Conservation (phyloP, 2,329 filamentous ascomycete genomes). For the Lachnellula cervina region DNA sequence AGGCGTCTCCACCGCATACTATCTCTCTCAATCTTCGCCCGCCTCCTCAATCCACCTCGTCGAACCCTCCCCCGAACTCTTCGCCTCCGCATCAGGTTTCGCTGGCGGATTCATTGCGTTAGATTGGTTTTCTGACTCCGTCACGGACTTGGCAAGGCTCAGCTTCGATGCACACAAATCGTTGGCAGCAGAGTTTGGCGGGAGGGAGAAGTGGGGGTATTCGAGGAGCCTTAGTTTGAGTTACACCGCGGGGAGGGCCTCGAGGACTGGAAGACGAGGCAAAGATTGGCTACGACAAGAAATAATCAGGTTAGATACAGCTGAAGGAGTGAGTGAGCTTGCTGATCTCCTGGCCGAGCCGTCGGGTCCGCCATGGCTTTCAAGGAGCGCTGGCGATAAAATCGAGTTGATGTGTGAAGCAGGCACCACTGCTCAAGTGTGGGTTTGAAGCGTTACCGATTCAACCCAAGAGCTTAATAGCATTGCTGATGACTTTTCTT, state of each 20-base stretch:
- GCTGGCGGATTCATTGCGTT: conserved; percentile 69
- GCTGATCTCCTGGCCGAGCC: neutral
- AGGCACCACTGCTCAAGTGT: conserved; percentile 61
- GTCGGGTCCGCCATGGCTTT: conserved; percentile 54
- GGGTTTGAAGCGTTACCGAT: conserved; percentile 29
- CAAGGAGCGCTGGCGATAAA: conserved; percentile 46
- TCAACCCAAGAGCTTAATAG: neutral
- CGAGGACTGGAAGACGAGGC: conserved; percentile 36
- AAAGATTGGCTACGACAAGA: conserved; percentile 65
- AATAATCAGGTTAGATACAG: conserved; percentile 54
- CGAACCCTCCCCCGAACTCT: conserved; percentile 55
- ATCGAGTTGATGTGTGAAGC: conserved; percentile 59
- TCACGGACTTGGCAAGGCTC: conserved; percentile 56
- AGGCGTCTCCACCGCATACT: conserved; percentile 66
- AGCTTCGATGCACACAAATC: conserved; percentile 61
- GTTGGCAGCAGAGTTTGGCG: conserved; percentile 17
- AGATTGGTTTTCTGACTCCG: conserved; percentile 63
- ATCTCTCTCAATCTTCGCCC: conserved; percentile 49
- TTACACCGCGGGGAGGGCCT: conserved; percentile 33
- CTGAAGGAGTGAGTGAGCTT: conserved; percentile 31
- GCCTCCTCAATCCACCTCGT: conserved; percentile 50
- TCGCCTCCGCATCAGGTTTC: conserved; percentile 68
- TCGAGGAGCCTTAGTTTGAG: conserved; percentile 55
- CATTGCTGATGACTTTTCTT: neutral
- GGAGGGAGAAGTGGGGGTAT: conserved; percentile 48